phyloP scores from a whole-genome alignment of 345 rosid species.

The Cardamine chenopodiifolia region DNA sequence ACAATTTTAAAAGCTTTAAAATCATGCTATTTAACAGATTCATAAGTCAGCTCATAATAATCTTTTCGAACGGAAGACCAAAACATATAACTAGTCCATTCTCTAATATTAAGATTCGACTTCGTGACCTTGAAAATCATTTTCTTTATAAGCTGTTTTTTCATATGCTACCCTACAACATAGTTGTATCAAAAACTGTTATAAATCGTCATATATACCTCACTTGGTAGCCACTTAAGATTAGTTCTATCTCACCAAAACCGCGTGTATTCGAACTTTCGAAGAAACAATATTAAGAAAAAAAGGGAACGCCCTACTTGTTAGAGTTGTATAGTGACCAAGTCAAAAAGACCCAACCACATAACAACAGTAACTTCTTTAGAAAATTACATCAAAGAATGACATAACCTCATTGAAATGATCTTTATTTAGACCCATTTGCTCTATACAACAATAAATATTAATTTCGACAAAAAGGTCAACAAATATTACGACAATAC shows the following conservation, averaged over 20 bases:
- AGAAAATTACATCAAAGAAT: constrained; percentile 31
- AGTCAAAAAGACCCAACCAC: constrained; percentile 35
- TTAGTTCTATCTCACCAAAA: constrained; percentile 15
- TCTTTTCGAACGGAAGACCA: not conserved
- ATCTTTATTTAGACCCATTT: constrained; percentile 11
- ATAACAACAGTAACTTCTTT: constrained; percentile 23
- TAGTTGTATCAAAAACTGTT: not conserved
- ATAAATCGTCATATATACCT: not conserved
- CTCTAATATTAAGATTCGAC: not conserved
- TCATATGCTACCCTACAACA: too few species aligned
- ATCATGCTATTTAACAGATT: not conserved
- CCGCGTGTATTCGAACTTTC: constrained; percentile 15
- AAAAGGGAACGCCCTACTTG: constrained; percentile 20
- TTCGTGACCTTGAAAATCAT: not conserved
- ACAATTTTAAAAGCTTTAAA: not conserved
- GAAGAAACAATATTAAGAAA: not conserved
- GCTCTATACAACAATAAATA: constrained; percentile 8
- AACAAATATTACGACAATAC: constrained; percentile 8
- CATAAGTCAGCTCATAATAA: not conserved
- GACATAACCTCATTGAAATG: constrained; percentile 11
- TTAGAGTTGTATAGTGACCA: constrained; percentile 34
- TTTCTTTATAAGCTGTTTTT: not conserved
- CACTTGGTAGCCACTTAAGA: constrained; percentile 1
- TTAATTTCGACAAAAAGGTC: not conserved
- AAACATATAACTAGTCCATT: not conserved